Percentiles rank a stretch among this genome's conserved stretches.
phyloP scores from a whole-genome alignment of 371 early-diverging fungal species.

The Batkoa obscura region DNA sequence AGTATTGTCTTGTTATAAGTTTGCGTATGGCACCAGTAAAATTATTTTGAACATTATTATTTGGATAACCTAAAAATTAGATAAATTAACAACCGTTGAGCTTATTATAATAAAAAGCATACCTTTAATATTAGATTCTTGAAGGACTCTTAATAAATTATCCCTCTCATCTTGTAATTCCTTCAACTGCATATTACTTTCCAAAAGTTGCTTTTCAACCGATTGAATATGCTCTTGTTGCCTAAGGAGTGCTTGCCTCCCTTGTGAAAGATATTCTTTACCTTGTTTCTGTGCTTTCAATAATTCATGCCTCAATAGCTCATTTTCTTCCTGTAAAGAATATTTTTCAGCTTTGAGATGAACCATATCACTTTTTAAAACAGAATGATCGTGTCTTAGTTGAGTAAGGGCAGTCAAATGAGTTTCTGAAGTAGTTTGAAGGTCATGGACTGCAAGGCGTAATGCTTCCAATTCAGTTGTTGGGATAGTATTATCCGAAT shows the following conservation, averaged over 20 bases:
- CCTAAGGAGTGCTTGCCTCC: background rate
- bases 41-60: background rate
- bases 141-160: background rate
- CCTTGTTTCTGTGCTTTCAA: background rate
- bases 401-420: background rate
- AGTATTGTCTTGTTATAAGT: background rate
- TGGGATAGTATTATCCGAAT: background rate
- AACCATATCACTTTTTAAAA: background rate
- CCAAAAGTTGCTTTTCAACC: conserved; percentile 4
- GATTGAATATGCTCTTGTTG: conserved; percentile 1
- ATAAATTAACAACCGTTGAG: background rate
- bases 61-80: background rate
- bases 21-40: background rate
- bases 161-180: conserved; percentile 1
- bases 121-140: background rate
- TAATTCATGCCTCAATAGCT: background rate
- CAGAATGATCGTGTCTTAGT: background rate
- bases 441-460: background rate
- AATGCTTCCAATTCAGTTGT: conserved; percentile 1
- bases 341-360: background rate
- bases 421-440: background rate
- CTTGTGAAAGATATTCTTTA: background rate
- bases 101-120: background rate
- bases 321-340: background rate
- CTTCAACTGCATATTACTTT: background rate